Percentiles rank a stretch among this genome's conserved stretches.
Conservation (phyloP, 306 rosid genomes). For the Erythrophleum fordii region DNA sequence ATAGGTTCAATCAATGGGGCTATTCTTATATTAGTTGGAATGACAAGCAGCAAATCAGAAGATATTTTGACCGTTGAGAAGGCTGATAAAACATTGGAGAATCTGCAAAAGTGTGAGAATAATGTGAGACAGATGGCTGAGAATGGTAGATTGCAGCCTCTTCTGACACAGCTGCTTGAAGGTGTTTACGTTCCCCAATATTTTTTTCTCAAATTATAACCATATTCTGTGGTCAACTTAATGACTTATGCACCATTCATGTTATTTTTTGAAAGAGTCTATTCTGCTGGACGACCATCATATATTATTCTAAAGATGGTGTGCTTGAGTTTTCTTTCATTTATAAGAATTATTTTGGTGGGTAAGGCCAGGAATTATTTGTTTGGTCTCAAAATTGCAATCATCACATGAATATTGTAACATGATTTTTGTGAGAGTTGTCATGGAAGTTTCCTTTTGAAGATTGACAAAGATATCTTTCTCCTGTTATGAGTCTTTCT, state of each 20-base stretch:
- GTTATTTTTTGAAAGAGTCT: slow-evolving; percentile 25
- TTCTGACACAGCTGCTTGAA: slow-evolving; percentile 85
- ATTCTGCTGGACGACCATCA: slow-evolving; percentile 16
- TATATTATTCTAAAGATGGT: slow-evolving; percentile 15
- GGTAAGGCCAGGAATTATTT: not conserved
- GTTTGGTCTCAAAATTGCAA: slow-evolving; percentile 12
- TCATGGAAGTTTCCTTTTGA: slow-evolving; percentile 21
- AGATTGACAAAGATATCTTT: slow-evolving; percentile 7
- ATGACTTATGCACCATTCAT: slow-evolving; percentile 15
- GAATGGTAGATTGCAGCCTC: slow-evolving; percentile 86
- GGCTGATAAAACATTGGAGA: slow-evolving; percentile 81
- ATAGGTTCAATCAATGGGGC: slow-evolving; percentile 94
- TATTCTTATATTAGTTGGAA: slow-evolving; percentile 94
- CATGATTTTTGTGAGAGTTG: slow-evolving; percentile 8
- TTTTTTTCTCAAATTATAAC: slow-evolving; percentile 4
- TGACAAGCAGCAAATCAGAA: slow-evolving; percentile 94
- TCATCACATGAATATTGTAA: slow-evolving; percentile 2
- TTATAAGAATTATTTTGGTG: slow-evolving; percentile 7
- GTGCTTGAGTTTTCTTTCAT: slow-evolving; percentile 17
- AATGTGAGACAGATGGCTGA: slow-evolving; percentile 97
- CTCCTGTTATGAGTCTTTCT: not conserved
- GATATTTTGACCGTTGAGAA: slow-evolving; percentile 73
- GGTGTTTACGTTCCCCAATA: slow-evolving; percentile 54
- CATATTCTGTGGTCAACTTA: slow-evolving; percentile 1
- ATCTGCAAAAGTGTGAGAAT: slow-evolving; percentile 81